Conservation (phyloP, 129 eudicot genomes). For the Chrysanthemum seticuspe region DNA sequence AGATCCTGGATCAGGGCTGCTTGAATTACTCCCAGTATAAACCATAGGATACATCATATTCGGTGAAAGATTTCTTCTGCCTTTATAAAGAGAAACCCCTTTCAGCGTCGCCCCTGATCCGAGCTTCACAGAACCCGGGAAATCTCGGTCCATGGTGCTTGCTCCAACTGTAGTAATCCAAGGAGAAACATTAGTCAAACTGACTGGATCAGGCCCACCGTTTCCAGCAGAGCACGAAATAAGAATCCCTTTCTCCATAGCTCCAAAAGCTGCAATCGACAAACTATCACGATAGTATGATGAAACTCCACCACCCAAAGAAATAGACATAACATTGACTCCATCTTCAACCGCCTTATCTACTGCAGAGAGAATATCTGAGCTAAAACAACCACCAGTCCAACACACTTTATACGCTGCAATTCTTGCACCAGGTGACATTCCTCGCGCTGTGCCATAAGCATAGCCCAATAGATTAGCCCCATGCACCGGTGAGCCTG, state of each 20-base stretch:
- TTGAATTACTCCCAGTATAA: constrained; percentile 69
- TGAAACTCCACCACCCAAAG: constrained; percentile 88
- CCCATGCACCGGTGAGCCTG: constrained; percentile 73
- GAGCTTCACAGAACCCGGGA: constrained; percentile 62
- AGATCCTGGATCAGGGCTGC: constrained; percentile 68
- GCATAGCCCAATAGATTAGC: constrained; percentile 88
- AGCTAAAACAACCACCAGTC: constrained; percentile 91
- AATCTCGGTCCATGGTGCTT: constrained; percentile 91
- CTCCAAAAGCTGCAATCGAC: constrained; percentile 83
- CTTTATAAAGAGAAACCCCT: constrained; percentile 82
- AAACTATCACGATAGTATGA: constrained; percentile 75
- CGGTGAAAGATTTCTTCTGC: constrained; percentile 41
- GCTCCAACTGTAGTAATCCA: constrained; percentile 95
- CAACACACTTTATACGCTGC: constrained; percentile 96
- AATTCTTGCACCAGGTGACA: constrained; percentile 77
- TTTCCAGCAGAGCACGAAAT: constrained; percentile 94
- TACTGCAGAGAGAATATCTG: constrained; percentile 82
- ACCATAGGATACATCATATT: constrained; percentile 56
- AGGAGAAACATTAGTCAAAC: constrained; percentile 83
- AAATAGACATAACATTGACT: constrained; percentile 75
- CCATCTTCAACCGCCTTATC: constrained; percentile 86
- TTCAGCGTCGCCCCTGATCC: constrained; percentile 49
- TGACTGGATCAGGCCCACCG: constrained; percentile 85
- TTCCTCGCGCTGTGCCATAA: constrained; percentile 78
- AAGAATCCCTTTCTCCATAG: constrained; percentile 88